Evolutionary conservation across 768 basidiomycete genomes (phyloP).

Genomic region (Pilatotrama ljubarskyi): DNA sequence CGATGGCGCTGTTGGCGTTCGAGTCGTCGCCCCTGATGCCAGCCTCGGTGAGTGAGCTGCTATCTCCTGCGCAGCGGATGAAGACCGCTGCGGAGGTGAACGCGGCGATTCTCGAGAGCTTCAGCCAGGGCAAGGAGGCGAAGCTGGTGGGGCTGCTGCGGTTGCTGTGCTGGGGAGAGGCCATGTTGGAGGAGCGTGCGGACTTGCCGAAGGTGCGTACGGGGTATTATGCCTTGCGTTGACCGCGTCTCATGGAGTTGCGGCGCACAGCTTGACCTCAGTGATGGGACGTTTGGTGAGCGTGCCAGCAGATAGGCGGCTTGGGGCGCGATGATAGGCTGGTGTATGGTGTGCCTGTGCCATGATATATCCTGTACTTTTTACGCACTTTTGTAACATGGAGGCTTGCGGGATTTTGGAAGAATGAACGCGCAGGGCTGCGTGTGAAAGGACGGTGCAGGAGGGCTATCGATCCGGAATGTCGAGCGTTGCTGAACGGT

Average conservation of each 20-base stretch:
- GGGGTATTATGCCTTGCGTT: constrained; percentile 20
- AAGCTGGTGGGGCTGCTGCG: constrained; percentile 83
- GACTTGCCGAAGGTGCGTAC: constrained; percentile 74
- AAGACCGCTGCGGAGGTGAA: constrained; percentile 97
- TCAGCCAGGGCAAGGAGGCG: constrained; percentile 91
- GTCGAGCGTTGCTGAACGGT: constrained; percentile 4
- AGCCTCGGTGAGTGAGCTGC: constrained; percentile 68
- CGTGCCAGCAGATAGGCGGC: constrained; percentile 11
- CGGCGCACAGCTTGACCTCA: constrained; percentile 26
- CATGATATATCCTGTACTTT: constrained; percentile 10
- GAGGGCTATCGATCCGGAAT: not conserved
- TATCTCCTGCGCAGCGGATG: constrained; percentile 86
- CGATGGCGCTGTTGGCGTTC: constrained; percentile 91
- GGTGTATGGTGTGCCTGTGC: not conserved
- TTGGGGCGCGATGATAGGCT: not conserved
- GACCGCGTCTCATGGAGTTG: constrained; percentile 1
- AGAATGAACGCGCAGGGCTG: not conserved
- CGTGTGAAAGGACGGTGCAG: not conserved
- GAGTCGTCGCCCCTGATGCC: constrained; percentile 64
- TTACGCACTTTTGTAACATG: constrained; percentile 11
- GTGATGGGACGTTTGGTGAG: constrained; percentile 26
- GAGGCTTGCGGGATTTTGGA: not conserved
- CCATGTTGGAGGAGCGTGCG: constrained; percentile 69
- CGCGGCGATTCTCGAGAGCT: constrained; percentile 88
- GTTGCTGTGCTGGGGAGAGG: constrained; percentile 88